phyloP scores from a whole-genome alignment of 179 eudicot species.

The Heliamphora pulchella region DNA sequence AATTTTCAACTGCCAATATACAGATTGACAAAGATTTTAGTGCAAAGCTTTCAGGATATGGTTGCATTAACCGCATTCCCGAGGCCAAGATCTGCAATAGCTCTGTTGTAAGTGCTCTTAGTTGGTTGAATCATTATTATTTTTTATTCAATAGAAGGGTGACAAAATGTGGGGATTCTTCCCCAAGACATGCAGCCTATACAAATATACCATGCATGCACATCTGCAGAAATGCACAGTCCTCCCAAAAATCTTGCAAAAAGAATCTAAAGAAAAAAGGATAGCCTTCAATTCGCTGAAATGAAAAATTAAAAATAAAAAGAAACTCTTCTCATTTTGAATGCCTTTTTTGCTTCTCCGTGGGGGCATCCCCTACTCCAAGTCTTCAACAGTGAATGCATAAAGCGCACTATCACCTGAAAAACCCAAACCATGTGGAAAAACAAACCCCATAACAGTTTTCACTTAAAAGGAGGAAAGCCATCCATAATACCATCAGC shows the following conservation, averaged over 20 bases:
- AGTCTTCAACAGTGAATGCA: too few species aligned
- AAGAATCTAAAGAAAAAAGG: background rate
- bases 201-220: background rate
- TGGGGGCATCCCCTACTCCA: background rate
- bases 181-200: background rate
- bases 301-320: too few species aligned
- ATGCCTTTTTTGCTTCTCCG: background rate
- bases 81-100: conserved; percentile 48
- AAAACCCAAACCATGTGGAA: background rate
- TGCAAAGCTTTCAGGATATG: conserved; percentile 93
- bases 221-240: background rate
- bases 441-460: background rate
- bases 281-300: background rate
- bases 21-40: conserved; percentile 92
- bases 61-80: conserved; percentile 69
- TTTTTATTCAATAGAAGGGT: background rate
- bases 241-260: background rate
- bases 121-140: background rate
- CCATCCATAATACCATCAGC: background rate
- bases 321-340: too few species aligned
- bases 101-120: conserved; percentile 52
- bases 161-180: background rate
- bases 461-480: background rate
- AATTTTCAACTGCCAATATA: conserved; percentile 82
- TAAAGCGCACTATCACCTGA: background rate